Evolutionary conservation across 495 filamentous ascomycete species (phyloP).

Genomic region (Cryomyces minteri): DNA sequence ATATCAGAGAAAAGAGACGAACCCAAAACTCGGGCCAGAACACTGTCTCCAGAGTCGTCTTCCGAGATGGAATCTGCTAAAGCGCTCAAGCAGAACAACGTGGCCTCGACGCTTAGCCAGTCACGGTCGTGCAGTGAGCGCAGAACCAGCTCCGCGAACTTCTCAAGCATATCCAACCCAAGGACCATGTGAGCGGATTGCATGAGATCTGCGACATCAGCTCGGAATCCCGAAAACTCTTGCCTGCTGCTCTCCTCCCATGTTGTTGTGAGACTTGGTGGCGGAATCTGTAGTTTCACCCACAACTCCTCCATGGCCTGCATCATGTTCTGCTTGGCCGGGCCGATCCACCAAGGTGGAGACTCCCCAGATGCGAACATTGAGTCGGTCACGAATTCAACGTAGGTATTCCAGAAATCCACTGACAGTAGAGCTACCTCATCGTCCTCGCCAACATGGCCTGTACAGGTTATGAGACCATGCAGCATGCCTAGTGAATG

Average conservation of each 20-base stretch:
- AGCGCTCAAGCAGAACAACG: conserved; percentile 58
- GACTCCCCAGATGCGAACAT: conserved; percentile 4
- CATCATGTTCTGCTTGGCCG: conserved; percentile 1
- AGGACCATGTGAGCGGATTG: conserved; percentile 56
- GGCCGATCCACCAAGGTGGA: background rate
- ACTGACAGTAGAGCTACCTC: conserved; percentile 54
- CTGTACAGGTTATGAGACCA: conserved; percentile 48
- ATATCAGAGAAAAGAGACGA: conserved; percentile 44
- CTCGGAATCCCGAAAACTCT: conserved; percentile 60
- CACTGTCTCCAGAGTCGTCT: conserved; percentile 43
- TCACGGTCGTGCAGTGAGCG: conserved; percentile 35
- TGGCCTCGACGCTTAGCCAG: conserved; percentile 69
- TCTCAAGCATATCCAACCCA: conserved; percentile 45
- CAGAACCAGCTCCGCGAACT: conserved; percentile 46
- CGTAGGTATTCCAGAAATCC: conserved; percentile 68
- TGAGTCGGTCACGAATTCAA: conserved; percentile 32
- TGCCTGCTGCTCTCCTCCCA: conserved; percentile 59
- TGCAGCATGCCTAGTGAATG: conserved; percentile 23
- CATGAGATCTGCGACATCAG: conserved; percentile 66
- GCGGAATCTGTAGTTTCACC: conserved; percentile 21
- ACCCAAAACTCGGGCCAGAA: conserved; percentile 49
- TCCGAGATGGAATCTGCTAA: conserved; percentile 58
- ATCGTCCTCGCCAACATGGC: conserved; percentile 61
- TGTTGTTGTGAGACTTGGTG: conserved; percentile 9
- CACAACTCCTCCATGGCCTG: conserved; percentile 4